Percentiles rank a stretch among this genome's conserved stretches.
Evolutionary conservation across 148 eudicot species (phyloP).

Genomic region (Vaccinium corymbosum): DNA sequence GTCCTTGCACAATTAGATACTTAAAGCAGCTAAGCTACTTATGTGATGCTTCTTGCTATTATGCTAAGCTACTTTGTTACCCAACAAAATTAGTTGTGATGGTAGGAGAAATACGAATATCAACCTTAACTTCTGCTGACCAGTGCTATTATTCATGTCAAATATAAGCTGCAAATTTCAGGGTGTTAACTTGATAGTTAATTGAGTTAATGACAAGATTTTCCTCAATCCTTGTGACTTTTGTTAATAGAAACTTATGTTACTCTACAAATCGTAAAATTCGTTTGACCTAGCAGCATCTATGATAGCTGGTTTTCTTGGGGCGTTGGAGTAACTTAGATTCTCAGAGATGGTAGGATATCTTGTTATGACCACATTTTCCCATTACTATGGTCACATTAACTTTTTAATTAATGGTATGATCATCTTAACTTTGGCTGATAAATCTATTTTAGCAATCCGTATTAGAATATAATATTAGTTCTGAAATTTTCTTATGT

Average conservation of each 20-base stretch:
- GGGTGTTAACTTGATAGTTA: not conserved
- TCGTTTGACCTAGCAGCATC: conserved; percentile 1
- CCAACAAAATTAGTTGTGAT: not conserved
- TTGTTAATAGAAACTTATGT: not conserved
- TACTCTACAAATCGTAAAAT: not conserved
- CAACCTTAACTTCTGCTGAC: not conserved
- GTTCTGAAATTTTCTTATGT: not conserved
- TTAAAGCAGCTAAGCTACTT: not conserved
- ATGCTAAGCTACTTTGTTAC: not conserved
- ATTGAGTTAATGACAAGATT: not conserved
- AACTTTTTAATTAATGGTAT: not conserved
- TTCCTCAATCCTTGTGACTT: not conserved
- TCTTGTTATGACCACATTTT: not conserved
- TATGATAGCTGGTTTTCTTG: not conserved
- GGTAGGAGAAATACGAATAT: not conserved
- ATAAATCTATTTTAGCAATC: not conserved
- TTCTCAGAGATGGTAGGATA: not conserved
- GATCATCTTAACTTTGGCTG: not conserved
- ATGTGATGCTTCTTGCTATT: conserved; percentile 7
- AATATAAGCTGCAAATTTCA: not conserved
- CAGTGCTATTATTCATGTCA: not conserved
- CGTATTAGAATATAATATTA: not conserved
- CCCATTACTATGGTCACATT: not conserved
- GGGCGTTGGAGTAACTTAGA: not conserved
- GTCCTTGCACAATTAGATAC: not conserved